Evolutionary conservation across 2,329 filamentous ascomycete species (phyloP).

Genomic region (Leptographium wingfieldii): DNA sequence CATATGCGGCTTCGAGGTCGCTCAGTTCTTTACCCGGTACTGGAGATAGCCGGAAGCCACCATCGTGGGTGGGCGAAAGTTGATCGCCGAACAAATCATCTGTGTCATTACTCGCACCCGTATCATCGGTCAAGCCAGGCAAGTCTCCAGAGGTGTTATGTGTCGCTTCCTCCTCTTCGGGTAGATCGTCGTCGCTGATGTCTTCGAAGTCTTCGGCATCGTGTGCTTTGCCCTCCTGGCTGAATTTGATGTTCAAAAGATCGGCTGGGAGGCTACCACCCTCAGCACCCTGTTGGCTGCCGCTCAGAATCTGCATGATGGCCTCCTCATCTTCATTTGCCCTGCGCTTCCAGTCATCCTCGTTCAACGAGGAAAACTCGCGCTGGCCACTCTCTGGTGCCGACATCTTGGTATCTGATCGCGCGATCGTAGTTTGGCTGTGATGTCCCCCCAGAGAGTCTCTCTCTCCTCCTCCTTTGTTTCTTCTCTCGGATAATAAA

Average conservation of each 20-base stretch:
- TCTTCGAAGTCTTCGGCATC: constrained; percentile 86
- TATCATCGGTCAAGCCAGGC: constrained; percentile 46
- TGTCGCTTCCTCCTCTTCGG: constrained; percentile 55
- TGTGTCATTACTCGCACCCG: constrained; percentile 44
- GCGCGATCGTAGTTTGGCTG: neutral
- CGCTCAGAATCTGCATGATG: constrained; percentile 31
- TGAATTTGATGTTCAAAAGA: constrained; percentile 34
- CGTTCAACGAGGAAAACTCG: constrained; percentile 17
- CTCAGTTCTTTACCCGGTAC: constrained; percentile 25
- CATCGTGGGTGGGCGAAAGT: constrained; percentile 26
- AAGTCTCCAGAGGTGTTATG: constrained; percentile 27
- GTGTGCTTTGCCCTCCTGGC: constrained; percentile 69
- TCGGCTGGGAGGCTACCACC: constrained; percentile 23
- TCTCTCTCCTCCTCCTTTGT: neutral
- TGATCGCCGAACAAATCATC: constrained; percentile 61
- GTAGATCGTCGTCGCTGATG: constrained; percentile 84
- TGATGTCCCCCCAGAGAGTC: neutral
- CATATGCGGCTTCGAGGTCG: constrained; percentile 18
- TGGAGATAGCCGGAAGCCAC: constrained; percentile 20
- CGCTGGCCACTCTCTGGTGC: constrained; percentile 10
- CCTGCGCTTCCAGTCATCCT: constrained; percentile 29
- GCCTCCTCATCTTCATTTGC: constrained; percentile 36
- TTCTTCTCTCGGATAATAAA: neutral
- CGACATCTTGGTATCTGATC: constrained; percentile 3
- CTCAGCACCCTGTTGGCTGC: constrained; percentile 26